Evolutionary conservation across 768 basidiomycete genomes (phyloP).

Genomic region (Favolaschia claudopus): DNA sequence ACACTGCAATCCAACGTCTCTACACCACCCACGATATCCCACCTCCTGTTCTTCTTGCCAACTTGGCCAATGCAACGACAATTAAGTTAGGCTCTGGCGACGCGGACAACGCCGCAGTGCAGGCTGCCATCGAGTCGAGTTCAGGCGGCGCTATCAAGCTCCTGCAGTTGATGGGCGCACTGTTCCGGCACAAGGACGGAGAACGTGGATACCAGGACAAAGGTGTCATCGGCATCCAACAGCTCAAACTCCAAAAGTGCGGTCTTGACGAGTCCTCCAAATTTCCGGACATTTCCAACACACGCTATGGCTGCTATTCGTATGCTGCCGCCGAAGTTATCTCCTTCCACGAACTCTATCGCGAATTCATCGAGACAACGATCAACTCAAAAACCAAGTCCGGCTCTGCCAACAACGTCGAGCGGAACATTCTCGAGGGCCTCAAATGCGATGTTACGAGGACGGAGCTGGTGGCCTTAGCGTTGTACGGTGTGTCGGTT

Average conservation of each 20-base stretch:
- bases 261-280: not conserved
- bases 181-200: slow-evolving; percentile 35
- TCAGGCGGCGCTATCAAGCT: slow-evolving; percentile 32
- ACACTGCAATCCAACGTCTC: slow-evolving; percentile 17
- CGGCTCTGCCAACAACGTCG: slow-evolving; percentile 26
- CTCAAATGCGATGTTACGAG: slow-evolving; percentile 26
- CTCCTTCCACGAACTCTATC: slow-evolving; percentile 10
- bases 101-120: slow-evolving; percentile 10
- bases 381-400: slow-evolving; percentile 23
- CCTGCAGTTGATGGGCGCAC: slow-evolving; percentile 25
- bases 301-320: not conserved
- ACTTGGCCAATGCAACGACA: slow-evolving; percentile 34
- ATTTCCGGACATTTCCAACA: slow-evolving; percentile 26
- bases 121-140: slow-evolving; percentile 27
- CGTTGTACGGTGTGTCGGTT: slow-evolving; percentile 21
- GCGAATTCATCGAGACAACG: slow-evolving; percentile 19
- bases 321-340: slow-evolving; percentile 26
- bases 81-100: slow-evolving; percentile 18
- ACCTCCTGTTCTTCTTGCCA: slow-evolving; percentile 32
- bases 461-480: slow-evolving; percentile 30
- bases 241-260: slow-evolving; percentile 10
- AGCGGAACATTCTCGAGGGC: slow-evolving; percentile 30
- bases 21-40: slow-evolving; percentile 15
- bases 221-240: slow-evolving; percentile 8
- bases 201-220: slow-evolving; percentile 34